These are phyloP conservation scores for Heliamphora exappendiculata DNA, from an alignment of 148 eudicot genomes.

Conservation along the genomic window DNA sequence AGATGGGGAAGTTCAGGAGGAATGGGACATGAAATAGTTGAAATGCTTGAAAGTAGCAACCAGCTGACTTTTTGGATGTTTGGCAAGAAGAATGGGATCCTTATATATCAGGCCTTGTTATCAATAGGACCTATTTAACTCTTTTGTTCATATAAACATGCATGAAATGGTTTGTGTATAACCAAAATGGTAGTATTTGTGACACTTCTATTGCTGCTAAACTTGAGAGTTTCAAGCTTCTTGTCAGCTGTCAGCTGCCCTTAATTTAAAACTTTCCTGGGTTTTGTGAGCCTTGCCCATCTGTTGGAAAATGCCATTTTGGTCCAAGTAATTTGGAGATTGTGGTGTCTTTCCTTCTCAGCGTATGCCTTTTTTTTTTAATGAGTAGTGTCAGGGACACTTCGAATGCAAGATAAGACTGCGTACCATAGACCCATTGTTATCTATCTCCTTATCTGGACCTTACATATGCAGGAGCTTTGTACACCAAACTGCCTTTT, in stretches of 20 bases:
- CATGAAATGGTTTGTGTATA: not conserved
- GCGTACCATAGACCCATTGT: no score
- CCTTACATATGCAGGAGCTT: no score
- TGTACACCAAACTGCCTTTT: no score
- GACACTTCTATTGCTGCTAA: not conserved
- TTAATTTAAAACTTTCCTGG: not conserved
- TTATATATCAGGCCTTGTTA: not conserved
- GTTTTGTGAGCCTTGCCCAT: not conserved
- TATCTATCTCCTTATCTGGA: no score
- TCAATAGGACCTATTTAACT: slow-evolving; percentile 1
- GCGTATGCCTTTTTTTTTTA: no score
- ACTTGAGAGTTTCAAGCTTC: not conserved
- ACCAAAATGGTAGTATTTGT: not conserved
- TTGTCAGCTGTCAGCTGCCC: not conserved
- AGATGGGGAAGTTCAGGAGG: slow-evolving; percentile 51
- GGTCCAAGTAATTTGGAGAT: not conserved
- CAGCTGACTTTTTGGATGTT: not conserved
- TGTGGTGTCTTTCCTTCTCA: not conserved
- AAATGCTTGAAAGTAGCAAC: not conserved
- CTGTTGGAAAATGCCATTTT: not conserved
- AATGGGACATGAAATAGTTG: slow-evolving; percentile 17
- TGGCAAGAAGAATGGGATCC: not conserved
- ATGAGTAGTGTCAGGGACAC: no score
- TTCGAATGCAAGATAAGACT: no score
- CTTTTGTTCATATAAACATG: not conserved